Base-by-base conservation (phyloP, 495 filamentous ascomycete species). In the Xylaria sp. region DNA sequence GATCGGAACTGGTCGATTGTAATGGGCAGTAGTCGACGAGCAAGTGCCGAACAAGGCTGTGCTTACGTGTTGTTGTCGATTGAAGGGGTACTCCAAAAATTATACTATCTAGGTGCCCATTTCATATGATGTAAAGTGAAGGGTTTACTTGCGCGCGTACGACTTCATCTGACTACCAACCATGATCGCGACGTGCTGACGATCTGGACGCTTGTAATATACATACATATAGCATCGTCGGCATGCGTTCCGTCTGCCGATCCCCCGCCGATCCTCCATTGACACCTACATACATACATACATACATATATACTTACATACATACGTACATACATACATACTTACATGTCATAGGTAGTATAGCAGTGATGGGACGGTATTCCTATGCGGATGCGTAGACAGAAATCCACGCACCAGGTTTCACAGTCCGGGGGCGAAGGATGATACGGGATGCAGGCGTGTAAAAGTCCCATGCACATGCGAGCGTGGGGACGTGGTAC, bases 401-500 rank as follows among this genome's bases (percentile, higher is more conserved):
- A 26, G 12, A 55, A 52, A 52, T 11, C 48, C 52, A 31, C 24
- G 26, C 52, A 31, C 26, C 52, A 31, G 52, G 52, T 55, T 55
- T 17, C 52, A 31, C 52, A 3, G 52, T 31, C 24, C 29, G 26
- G 24, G 26, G 52, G 9, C 12, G 48, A 12, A 52, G 48, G 52
- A 55, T 17, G 3, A 31, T 55, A 55, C 52, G 14, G 26, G 21
- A 29, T 53, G n/a, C 8, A 24, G n/a, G n/a, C 8, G 5, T 53
- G 52, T 55, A 55, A 55, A 55, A 55, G 52, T 55, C 26, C 52
- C 52, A 55, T 31, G 52, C 52, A 55, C 52, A 55, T 55, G 52
- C 52, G 52, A 31, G 26, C 26, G 31, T 29, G 52, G 52, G 50
- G 52, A 17, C 24, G 4, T 12, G 21, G 24, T 53, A 12, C 50